Evolutionary conservation across 108 stramenopile species (phyloP), one percentile per base, ranked within the genome.

Genomic region (Cylindrotheca closterium): DNA sequence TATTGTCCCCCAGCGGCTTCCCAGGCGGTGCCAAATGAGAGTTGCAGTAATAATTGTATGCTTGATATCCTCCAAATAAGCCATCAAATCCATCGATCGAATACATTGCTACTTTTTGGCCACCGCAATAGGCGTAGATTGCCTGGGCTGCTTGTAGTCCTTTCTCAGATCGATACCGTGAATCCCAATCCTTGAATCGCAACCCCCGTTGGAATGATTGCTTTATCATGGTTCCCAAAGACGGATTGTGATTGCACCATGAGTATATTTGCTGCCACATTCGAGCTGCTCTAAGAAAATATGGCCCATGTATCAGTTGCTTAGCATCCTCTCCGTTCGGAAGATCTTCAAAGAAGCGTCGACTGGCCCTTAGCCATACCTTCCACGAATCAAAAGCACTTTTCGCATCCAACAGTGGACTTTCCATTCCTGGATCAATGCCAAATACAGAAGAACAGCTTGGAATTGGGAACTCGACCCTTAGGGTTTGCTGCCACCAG

Each of bases 41-140:
- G 31, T 29, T 49, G 1, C 64, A 78, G 19, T 33, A 45, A 34
- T 45, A 37, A 47, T 73, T 60, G 42, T 85, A 79, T 0, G 68
- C 78, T 21, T 47, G 37, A 56, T 70, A 85, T 22, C 84, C 80
- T 12, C 84, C 84, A 54, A 85, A 79, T 3, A 85, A 55, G 1
- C 79, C 82, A 55, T 37, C 29, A 54, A 55, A 57, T 4, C 63
- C 21, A 2, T 19, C 58, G 28, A 18, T 29, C 23, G 4, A 29
- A 17, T 57, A 19, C 3, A 22, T 22, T 12, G 47, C 2, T 19
- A 27, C 12, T 0, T 46, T 22, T 51, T 75, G 74, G 22, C 74
- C 74, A 21, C 59, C 47, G 34, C 34, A 61, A 60, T 70, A 74
- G 7, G 66, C 59, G 45, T 58, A 67, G 1, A 74, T 22, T 46